Evolutionary conservation across 441 rosid genomes (phyloP), one percentile per base, ranked within the genome.

Genomic region (Dalechampia spathulata): DNA sequence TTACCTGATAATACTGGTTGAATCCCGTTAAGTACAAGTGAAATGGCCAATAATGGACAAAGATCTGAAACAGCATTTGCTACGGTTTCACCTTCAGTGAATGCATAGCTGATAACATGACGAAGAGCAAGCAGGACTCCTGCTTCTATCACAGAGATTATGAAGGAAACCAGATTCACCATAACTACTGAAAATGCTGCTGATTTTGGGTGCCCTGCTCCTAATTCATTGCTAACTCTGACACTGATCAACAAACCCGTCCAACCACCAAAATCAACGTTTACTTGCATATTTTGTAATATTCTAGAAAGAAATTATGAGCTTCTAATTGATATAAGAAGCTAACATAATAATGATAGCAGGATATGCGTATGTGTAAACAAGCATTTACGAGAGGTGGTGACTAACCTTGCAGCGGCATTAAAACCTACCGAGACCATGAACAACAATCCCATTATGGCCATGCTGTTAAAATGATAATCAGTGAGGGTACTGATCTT

Each of bases 371-470:
- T n/a, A n/a, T n/a, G n/a, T n/a, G n/a, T n/a, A n/a, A n/a, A n/a
- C n/a, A n/a, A n/a, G n/a, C n/a, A n/a, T n/a, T n/a, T n/a, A n/a
- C n/a, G 34, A 30, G 34, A 30, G 5, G 4, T 30, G 34, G 34
- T 30, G 34, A 30, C 67, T 42, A 75, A 86, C 95, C 97, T 90
- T 50, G 82, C 94, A 40, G 96, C 96, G 5, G 97, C 96, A 37
- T 87, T 90, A 74, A 90, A 87, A 11, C 97, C 97, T 8, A 85
- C 80, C 0, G 97, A 80, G 16, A 90, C 83, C 90, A 81, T 90
- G 61, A 87, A 77, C 49, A 80, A 40, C 58, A 78, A 49, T 13
- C 85, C 86, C 13, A 45, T 53, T 61, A 90, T 44, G 1, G 85
- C 61, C 94, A 78, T 78, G 64, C 97, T 87, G 78, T 69, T 55